Evolutionary conservation across 2,329 filamentous ascomycete genomes (phyloP).

Genomic region (Daldinia sp.): DNA sequence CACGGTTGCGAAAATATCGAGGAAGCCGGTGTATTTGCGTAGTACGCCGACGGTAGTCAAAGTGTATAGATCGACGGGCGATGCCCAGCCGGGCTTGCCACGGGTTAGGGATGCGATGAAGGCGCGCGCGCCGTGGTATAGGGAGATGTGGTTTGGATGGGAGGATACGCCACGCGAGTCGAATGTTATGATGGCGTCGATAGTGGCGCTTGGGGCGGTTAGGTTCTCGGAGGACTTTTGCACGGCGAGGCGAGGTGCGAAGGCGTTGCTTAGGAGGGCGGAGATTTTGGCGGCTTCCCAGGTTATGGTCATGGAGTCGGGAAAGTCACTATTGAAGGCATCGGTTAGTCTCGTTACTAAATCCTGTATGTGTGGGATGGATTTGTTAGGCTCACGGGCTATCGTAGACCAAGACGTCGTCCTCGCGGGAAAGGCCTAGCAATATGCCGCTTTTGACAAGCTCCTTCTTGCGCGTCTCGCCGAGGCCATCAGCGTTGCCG

Average conservation of each 20-base stretch:
- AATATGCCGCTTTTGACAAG: conserved; percentile 79
- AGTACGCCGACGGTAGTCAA: conserved; percentile 74
- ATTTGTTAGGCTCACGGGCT: conserved; percentile 68
- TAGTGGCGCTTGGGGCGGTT: conserved; percentile 58
- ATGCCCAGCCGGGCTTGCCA: conserved; percentile 69
- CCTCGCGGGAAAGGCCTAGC: conserved; percentile 76
- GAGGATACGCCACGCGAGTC: conserved; percentile 82
- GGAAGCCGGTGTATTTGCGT: conserved; percentile 82
- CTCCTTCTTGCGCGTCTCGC: conserved; percentile 82
- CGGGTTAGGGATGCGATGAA: conserved; percentile 75
- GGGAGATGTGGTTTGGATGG: conserved; percentile 92
- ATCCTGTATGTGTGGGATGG: neutral
- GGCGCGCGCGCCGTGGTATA: conserved; percentile 80
- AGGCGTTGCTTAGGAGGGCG: conserved; percentile 73
- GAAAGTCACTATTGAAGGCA: conserved; percentile 69
- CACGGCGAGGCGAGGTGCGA: conserved; percentile 69
- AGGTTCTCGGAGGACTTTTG: conserved; percentile 38
- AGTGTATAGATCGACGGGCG: conserved; percentile 85
- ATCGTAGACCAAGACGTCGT: conserved; percentile 88
- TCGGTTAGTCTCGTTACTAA: too few species aligned
- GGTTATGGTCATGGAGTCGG: conserved; percentile 82
- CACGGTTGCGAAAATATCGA: conserved; percentile 80
- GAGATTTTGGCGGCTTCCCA: conserved; percentile 80
- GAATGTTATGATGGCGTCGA: conserved; percentile 90
- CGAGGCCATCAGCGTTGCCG: conserved; percentile 87